Percentiles rank a stretch among this genome's conserved stretches.
These are phyloP conservation scores for Rhizopus delemar DNA, from an alignment of 371 early-diverging fungal genomes.

Conservation along the genomic window DNA sequence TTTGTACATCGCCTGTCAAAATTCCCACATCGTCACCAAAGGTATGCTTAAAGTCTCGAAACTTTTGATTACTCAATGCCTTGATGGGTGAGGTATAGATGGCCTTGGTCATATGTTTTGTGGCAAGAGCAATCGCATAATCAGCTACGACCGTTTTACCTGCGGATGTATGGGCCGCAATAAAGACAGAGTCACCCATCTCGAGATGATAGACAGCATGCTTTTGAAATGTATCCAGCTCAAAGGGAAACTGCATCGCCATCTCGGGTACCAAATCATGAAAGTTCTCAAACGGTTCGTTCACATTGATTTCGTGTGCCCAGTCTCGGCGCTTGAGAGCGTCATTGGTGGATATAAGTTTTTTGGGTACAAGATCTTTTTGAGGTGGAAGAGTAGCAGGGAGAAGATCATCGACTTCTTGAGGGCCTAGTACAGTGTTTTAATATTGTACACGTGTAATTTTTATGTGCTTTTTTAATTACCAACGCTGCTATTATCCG, in stretches of 20 bases:
- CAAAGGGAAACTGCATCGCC: constrained; percentile 89
- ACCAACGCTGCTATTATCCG: neutral
- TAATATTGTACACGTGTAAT: neutral
- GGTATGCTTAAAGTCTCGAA: constrained; percentile 91
- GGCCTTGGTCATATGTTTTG: constrained; percentile 94
- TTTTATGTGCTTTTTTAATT: neutral
- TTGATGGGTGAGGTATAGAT: constrained; percentile 99
- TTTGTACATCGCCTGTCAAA: constrained; percentile 99
- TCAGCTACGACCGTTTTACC: constrained; percentile 99
- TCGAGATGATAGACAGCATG: constrained; percentile 96
- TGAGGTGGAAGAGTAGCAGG: constrained; percentile 29
- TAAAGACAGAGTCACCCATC: constrained; percentile 94
- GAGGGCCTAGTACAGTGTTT: neutral
- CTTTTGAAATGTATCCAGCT: constrained; percentile 98
- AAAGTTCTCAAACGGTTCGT: constrained; percentile 82
- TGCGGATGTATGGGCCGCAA: constrained; percentile 99
- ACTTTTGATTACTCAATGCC: constrained; percentile 99
- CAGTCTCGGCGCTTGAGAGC: constrained; percentile 68
- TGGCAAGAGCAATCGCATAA: constrained; percentile 95
- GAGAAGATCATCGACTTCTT: constrained; percentile 46
- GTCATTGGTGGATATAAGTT: constrained; percentile 34
- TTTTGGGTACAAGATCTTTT: constrained; percentile 26
- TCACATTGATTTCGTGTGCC: constrained; percentile 92
- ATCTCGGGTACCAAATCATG: constrained; percentile 80
- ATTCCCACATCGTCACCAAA: constrained; percentile 97